phyloP scores from a whole-genome alignment of 2,329 filamentous ascomycete genomes.

The Xylaria arbuscula region DNA sequence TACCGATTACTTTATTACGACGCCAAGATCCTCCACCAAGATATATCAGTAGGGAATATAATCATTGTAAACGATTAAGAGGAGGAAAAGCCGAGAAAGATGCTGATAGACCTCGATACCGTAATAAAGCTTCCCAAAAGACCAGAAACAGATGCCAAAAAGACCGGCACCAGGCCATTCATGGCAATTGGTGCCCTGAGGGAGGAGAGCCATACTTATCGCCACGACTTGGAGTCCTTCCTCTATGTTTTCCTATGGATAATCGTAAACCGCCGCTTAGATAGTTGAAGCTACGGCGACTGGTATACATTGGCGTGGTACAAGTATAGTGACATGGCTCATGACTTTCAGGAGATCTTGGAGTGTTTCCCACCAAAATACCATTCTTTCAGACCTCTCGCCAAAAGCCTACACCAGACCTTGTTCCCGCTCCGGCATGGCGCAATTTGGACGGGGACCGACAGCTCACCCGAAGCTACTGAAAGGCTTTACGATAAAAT shows the following conservation, averaged over 20 bases:
- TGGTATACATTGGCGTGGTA: constrained; percentile 36
- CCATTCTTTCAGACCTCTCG: constrained; percentile 38
- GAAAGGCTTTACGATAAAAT: constrained; percentile 39
- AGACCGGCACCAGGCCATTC: not conserved
- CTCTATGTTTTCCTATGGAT: constrained; percentile 1
- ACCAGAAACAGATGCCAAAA: not conserved
- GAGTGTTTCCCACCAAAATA: constrained; percentile 40
- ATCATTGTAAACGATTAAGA: constrained; percentile 30
- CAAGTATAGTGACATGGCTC: constrained; percentile 39
- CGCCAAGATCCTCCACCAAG: constrained; percentile 44
- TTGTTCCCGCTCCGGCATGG: constrained; percentile 39
- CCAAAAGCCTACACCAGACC: constrained; percentile 34
- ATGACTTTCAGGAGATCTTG: constrained; percentile 38
- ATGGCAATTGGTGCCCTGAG: constrained; percentile 1
- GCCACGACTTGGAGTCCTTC: constrained; percentile 1
- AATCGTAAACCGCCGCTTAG: constrained; percentile 20
- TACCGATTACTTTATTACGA: constrained; percentile 42
- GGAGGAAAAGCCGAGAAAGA: constrained; percentile 44
- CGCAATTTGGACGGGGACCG: constrained; percentile 39
- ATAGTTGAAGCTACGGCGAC: constrained; percentile 41
- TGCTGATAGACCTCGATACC: constrained; percentile 1
- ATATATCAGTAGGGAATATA: constrained; percentile 42
- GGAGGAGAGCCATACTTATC: not conserved
- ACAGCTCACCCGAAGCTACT: constrained; percentile 36
- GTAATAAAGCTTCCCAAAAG: not conserved